Percentiles rank a stretch among this genome's conserved stretches.
phyloP scores from a whole-genome alignment of 768 basidiomycete species.

The Chalciporus chontae region DNA sequence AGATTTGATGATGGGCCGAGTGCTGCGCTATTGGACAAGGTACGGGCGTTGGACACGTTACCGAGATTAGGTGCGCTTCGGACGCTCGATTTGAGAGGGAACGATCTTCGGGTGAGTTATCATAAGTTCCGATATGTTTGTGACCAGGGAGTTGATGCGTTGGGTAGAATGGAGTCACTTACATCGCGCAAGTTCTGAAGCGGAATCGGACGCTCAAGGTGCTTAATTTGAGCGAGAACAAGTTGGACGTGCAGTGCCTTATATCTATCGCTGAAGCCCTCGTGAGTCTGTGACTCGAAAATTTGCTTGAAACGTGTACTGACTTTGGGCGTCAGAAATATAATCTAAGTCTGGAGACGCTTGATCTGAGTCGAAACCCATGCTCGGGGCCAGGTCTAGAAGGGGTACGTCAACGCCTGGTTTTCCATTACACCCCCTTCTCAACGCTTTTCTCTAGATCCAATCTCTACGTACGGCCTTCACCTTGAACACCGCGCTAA shows the following conservation, averaged over 20 bases:
- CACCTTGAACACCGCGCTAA: constrained; percentile 86
- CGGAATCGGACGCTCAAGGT: constrained; percentile 94
- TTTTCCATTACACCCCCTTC: neutral
- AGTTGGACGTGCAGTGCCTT: constrained; percentile 79
- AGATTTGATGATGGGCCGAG: constrained; percentile 50
- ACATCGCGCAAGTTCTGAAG: constrained; percentile 93
- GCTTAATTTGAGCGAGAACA: constrained; percentile 92
- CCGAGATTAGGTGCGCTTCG: constrained; percentile 81
- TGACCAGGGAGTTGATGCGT: neutral
- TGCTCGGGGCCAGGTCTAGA: constrained; percentile 88
- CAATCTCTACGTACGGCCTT: constrained; percentile 90
- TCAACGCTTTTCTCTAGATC: constrained; percentile 42
- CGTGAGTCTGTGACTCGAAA: constrained; percentile 43
- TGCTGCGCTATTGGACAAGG: constrained; percentile 80
- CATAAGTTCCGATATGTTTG: neutral
- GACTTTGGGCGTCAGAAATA: constrained; percentile 66
- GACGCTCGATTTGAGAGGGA: constrained; percentile 88
- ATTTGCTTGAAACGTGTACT: neutral
- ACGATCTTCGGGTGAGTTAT: constrained; percentile 84
- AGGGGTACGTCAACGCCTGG: constrained; percentile 58
- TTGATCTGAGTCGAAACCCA: constrained; percentile 91
- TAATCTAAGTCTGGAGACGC: constrained; percentile 87
- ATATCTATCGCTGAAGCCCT: constrained; percentile 84
- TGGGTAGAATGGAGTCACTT: constrained; percentile 67
- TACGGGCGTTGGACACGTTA: constrained; percentile 82